Evolutionary conservation across 371 early-diverging fungal genomes (phyloP).

Genomic region (Parasitella parasitica): DNA sequence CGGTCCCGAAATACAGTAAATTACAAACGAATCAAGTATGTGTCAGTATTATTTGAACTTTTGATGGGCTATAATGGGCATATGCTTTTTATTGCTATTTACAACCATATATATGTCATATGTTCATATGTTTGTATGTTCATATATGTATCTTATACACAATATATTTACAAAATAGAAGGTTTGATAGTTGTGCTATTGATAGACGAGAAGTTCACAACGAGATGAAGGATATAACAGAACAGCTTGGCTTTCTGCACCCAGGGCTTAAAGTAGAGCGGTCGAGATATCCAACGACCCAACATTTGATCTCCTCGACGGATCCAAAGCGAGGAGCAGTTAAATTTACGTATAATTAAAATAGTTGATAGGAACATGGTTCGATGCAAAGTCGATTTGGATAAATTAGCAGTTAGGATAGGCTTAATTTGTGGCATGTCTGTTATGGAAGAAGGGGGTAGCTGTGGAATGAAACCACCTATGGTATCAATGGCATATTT

Average conservation of each 20-base stretch:
- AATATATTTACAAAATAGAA: neutral
- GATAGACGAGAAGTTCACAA: neutral
- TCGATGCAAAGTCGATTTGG: slow-evolving; percentile 2
- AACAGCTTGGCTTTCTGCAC: slow-evolving; percentile 1
- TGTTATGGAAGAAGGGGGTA: neutral
- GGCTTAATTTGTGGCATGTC: neutral
- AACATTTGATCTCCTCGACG: neutral
- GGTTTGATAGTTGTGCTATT: neutral
- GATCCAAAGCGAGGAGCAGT: neutral
- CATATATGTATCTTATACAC: neutral
- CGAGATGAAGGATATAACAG: neutral
- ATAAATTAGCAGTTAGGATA: neutral
- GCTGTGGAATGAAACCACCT: neutral
- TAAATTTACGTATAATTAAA: neutral
- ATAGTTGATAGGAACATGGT: slow-evolving; percentile 11
- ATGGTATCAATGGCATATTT: slow-evolving; percentile 4
- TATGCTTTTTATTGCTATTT: neutral
- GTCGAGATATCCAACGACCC: slow-evolving; percentile 1
- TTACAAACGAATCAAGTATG: no score
- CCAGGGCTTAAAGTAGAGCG: slow-evolving; percentile 1
- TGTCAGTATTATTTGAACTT: no score
- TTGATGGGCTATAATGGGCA: no score
- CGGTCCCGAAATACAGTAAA: no score
- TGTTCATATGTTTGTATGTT: no score
- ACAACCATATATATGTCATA: no score